These are phyloP conservation scores for Calonectria henricotiae DNA, from an alignment of 2,329 filamentous ascomycete genomes.

Conservation along the genomic window DNA sequence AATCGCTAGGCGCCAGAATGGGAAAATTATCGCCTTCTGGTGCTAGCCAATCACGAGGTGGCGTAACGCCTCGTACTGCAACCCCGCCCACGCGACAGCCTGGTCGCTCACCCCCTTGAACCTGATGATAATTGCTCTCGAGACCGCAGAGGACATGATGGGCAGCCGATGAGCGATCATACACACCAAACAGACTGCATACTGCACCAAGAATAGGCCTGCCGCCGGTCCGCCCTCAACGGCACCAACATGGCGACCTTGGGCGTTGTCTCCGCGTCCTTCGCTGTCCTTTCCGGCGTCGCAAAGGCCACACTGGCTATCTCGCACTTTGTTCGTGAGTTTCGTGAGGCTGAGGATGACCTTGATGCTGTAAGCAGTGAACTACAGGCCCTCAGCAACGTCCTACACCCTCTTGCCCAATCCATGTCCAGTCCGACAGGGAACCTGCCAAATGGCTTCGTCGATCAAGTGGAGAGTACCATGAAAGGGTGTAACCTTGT, in stretches of 20 bases:
- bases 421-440: not conserved
- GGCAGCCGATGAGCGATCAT: not conserved
- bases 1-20: not conserved
- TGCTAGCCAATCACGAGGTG: slow-evolving; percentile 3
- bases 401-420: not conserved
- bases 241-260: not conserved
- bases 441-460: not conserved
- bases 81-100: not conserved
- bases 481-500: not conserved
- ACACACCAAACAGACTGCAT: not conserved
- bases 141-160: not conserved
- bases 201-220: not conserved
- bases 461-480: not conserved
- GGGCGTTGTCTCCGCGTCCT: slow-evolving; percentile 1
- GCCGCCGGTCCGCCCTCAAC: not conserved
- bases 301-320: not conserved
- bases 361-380: not conserved
- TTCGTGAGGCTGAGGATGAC: not conserved
- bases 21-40: not conserved
- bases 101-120: not conserved
- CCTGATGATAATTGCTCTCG: not conserved
- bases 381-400: not conserved
- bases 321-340: not conserved
- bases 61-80: not conserved
- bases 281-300: not conserved